These are phyloP conservation scores for Xylariaceae sp. DNA, from an alignment of 2,329 filamentous ascomycete genomes.

Conservation along the genomic window DNA sequence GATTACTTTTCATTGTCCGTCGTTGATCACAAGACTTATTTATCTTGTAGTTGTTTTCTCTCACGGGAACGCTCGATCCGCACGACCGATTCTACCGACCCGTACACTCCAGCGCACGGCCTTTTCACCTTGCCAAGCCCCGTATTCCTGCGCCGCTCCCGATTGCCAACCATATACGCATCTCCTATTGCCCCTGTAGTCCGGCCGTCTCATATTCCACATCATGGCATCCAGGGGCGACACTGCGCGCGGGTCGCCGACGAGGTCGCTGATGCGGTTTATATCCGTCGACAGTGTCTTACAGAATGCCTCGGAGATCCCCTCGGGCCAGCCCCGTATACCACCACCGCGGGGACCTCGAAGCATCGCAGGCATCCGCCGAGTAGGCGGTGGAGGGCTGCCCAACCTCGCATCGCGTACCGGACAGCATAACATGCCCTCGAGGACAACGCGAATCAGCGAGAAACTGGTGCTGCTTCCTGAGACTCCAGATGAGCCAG, in stretches of 20 bases:
- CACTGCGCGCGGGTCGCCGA: conserved; percentile 13
- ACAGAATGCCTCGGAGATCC: conserved; percentile 89
- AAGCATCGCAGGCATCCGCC: conserved; percentile 44
- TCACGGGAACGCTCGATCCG: background rate
- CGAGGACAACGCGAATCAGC: conserved; percentile 87
- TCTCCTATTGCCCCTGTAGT: background rate
- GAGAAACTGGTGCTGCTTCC: conserved; percentile 95
- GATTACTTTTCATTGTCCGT: background rate
- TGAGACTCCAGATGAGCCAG: conserved; percentile 64
- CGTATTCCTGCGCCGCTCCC: background rate
- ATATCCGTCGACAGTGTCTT: conserved; percentile 93
- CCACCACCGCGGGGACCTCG: conserved; percentile 55
- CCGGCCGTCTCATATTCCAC: background rate
- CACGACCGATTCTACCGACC: background rate
- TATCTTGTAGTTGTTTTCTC: background rate
- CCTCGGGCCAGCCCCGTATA: conserved; percentile 82
- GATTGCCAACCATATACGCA: background rate
- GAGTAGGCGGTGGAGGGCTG: conserved; percentile 41
- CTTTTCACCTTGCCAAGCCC: background rate
- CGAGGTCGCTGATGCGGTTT: conserved; percentile 57
- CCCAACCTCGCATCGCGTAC: conserved; percentile 43
- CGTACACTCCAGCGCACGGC: background rate
- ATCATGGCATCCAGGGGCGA: conserved; percentile 17
- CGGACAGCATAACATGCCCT: conserved; percentile 62
- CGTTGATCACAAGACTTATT: background rate